phyloP scores from a whole-genome alignment of 495 filamentous ascomycete species.

The Xylaria longipes region DNA sequence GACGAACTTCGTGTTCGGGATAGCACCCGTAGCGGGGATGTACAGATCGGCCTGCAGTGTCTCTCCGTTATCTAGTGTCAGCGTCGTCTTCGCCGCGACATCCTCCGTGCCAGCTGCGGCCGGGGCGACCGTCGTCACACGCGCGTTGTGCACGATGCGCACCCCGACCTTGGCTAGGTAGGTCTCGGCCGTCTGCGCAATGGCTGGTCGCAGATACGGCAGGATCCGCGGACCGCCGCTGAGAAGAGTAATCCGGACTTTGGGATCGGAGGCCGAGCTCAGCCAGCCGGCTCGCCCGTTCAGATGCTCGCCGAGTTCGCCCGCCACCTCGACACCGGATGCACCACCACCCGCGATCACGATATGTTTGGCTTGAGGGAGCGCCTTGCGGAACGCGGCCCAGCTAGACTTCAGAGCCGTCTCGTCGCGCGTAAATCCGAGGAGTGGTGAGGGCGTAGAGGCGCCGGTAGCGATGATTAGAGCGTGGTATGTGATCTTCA shows the following conservation, averaged over 20 bases:
- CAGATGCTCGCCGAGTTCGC: conserved; percentile 62
- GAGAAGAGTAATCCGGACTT: conserved; percentile 56
- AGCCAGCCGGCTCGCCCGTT: conserved; percentile 47
- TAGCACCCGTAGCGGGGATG: conserved; percentile 45
- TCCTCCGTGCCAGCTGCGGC: conserved; percentile 19
- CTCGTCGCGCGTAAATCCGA: conserved; percentile 39
- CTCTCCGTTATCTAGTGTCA: conserved; percentile 44
- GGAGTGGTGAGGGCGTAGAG: conserved; percentile 55
- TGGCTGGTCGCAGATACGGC: conserved; percentile 36
- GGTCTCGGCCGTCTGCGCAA: conserved; percentile 38
- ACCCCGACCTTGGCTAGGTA: conserved; percentile 45
- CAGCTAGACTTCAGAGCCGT: conserved; percentile 34
- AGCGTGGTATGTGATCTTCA: conserved; percentile 54
- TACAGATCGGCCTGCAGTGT: conserved; percentile 45
- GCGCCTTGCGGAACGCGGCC: conserved; percentile 46
- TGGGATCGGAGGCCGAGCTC: conserved; percentile 32
- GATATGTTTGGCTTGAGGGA: conserved; percentile 59
- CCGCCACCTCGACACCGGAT: conserved; percentile 67
- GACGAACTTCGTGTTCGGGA: conserved; percentile 49
- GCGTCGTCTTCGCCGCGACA: conserved; percentile 31
- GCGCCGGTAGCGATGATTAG: conserved; percentile 52
- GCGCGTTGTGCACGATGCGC: conserved; percentile 35
- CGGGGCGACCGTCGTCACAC: conserved; percentile 30
- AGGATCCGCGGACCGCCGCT: conserved; percentile 37
- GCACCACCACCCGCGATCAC: conserved; percentile 72